Evolutionary conservation across 176 grass and related monocot species (phyloP).

Genomic region (Panicum miliaceum): DNA sequence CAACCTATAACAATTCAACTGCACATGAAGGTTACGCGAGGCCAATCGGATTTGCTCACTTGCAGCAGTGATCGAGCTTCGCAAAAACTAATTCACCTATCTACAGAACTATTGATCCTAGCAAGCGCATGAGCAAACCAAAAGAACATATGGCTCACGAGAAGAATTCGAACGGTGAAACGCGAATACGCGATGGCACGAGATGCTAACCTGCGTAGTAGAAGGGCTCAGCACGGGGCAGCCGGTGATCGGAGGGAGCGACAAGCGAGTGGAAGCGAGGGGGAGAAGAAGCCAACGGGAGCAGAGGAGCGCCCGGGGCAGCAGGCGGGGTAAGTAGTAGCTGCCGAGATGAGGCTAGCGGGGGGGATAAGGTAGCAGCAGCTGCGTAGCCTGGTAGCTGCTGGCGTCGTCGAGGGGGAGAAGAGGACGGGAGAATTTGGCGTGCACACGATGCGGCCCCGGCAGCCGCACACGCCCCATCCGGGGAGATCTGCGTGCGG

Average conservation of each 20-base stretch:
- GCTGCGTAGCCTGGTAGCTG: background rate
- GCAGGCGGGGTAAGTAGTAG: background rate
- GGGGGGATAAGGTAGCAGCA: slow-evolving; percentile 38
- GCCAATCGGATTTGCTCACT: background rate
- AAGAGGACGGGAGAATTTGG: slow-evolving; percentile 31
- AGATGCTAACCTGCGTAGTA: slow-evolving; percentile 1
- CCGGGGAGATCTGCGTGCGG: slow-evolving; percentile 44
- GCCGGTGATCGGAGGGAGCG: background rate
- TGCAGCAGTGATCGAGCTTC: background rate
- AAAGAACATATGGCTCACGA: background rate
- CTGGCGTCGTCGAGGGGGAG: background rate
- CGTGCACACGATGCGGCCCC: slow-evolving; percentile 49
- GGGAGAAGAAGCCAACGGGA: background rate
- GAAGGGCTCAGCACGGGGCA: background rate
- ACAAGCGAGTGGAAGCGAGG: background rate
- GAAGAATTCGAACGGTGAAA: background rate
- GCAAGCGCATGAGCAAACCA: background rate
- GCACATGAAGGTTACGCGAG: background rate
- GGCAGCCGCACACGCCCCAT: slow-evolving; percentile 73
- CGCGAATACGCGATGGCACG: background rate
- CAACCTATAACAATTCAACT: background rate
- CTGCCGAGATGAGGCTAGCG: slow-evolving; percentile 19
- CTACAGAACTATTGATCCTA: background rate
- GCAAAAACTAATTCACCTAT: too few relatives aligned
- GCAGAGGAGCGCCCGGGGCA: background rate